Conservation (phyloP, 768 basidiomycete genomes). For the Tylopilus subfusipes region DNA sequence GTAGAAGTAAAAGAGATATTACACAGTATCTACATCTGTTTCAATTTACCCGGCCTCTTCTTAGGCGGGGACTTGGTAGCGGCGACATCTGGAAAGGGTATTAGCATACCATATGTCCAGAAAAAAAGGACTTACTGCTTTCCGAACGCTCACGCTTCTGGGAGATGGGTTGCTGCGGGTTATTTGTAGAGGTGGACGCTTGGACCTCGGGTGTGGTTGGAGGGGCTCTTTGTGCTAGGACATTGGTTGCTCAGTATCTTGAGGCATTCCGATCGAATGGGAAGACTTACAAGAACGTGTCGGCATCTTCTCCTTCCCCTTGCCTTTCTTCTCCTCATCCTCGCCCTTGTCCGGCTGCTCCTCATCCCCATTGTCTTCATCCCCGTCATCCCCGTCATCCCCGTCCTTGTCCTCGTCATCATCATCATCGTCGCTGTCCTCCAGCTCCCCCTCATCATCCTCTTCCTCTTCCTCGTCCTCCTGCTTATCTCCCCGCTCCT, state of each 20-base stretch:
- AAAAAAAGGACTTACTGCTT: neutral
- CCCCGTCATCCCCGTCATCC: no score
- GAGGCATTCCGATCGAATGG: neutral
- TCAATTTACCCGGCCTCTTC: neutral
- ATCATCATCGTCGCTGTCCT: no score
- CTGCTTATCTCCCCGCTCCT: neutral
- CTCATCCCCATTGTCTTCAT: no score
- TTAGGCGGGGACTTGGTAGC: neutral
- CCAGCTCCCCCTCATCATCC: no score
- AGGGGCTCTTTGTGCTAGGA: no score
- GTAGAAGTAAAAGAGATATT: no score
- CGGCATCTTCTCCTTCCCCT: neutral
- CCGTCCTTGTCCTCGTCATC: no score
- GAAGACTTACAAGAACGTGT: neutral
- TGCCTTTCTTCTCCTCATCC: neutral
- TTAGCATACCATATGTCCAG: neutral
- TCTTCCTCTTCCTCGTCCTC: neutral
- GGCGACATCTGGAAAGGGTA: neutral
- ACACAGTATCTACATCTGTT: neutral
- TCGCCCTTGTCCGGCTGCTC: neutral
- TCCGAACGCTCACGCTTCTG: neutral
- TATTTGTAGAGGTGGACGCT: neutral
- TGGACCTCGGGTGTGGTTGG: no score
- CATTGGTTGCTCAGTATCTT: no score
- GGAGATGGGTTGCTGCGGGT: neutral